Conservation (phyloP, 495 filamentous ascomycete genomes). For the Talaromyces liani region DNA sequence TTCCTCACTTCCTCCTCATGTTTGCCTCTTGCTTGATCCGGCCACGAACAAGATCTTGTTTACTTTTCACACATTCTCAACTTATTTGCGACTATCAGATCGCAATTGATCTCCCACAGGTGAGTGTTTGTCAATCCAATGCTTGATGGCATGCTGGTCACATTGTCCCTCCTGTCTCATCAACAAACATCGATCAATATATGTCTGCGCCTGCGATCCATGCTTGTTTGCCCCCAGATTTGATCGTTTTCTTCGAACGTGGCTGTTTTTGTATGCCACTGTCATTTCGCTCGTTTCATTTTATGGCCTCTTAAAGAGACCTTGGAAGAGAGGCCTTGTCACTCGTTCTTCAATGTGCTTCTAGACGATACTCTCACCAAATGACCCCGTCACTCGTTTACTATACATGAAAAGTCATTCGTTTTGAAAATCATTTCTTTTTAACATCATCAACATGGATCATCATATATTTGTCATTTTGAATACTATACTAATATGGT, state of each 20-base stretch:
- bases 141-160: background rate
- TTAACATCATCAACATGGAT: background rate
- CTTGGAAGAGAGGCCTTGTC: background rate
- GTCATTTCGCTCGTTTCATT: background rate
- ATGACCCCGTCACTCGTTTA: background rate
- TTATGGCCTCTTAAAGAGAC: background rate
- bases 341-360: background rate
- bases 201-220: background rate
- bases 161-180: background rate
- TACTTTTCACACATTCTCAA: background rate
- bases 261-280: background rate
- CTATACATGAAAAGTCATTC: background rate
- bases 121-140: background rate
- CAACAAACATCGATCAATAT: background rate
- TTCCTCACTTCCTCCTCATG: background rate
- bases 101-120: background rate
- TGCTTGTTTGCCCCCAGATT: background rate
- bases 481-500: constrained; percentile 9
- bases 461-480: background rate
- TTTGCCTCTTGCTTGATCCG: background rate
- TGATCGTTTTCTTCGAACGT: background rate
- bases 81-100: background rate
- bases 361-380: background rate
- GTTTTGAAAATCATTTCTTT: background rate
- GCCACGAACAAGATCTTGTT: background rate